These are phyloP conservation scores for Phytopythium vexans DNA, from an alignment of 352 stramenopile genomes.

Conservation along the genomic window DNA sequence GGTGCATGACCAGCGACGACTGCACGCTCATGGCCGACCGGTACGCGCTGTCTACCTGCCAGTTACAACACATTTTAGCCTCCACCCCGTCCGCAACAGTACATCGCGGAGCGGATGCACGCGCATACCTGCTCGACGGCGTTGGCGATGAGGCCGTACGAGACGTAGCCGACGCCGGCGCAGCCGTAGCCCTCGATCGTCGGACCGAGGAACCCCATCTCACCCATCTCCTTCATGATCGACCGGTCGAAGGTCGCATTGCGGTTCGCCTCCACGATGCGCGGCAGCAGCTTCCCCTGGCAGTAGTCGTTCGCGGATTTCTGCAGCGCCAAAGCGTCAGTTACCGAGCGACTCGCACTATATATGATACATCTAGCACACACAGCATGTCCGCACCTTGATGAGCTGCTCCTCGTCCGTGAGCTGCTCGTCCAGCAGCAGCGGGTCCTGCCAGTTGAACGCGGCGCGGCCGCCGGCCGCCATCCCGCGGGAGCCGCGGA, in stretches of 20 bases:
- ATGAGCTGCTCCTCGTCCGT: slow-evolving; percentile 92
- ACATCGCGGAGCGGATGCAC: not conserved
- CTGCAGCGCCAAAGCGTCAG: slow-evolving; percentile 24
- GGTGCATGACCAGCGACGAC: slow-evolving; percentile 97
- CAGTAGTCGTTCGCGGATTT: slow-evolving; percentile 93
- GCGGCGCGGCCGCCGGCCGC: slow-evolving; percentile 42
- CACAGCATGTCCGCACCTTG: slow-evolving; percentile 37
- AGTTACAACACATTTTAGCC: not conserved
- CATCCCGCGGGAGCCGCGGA: slow-evolving; percentile 29
- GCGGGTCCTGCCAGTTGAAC: slow-evolving; percentile 84
- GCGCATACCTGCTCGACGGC: slow-evolving; percentile 89
- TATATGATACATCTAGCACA: not conserved
- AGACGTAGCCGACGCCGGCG: slow-evolving; percentile 93
- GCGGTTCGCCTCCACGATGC: slow-evolving; percentile 94
- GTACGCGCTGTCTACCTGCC: slow-evolving; percentile 94
- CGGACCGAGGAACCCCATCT: slow-evolving; percentile 93
- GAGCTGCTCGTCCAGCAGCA: slow-evolving; percentile 72
- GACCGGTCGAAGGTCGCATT: slow-evolving; percentile 92
- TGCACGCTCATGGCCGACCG: slow-evolving; percentile 97
- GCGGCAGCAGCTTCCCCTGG: slow-evolving; percentile 91
- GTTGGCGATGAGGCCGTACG: slow-evolving; percentile 96
- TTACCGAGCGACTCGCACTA: not conserved
- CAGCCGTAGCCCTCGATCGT: slow-evolving; percentile 96
- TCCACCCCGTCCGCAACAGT: not conserved
- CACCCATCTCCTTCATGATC: slow-evolving; percentile 94